Evolutionary conservation across 176 grass and related monocot species (phyloP), one percentile per base, ranked within the genome.

Genomic region (Secale cereale): DNA sequence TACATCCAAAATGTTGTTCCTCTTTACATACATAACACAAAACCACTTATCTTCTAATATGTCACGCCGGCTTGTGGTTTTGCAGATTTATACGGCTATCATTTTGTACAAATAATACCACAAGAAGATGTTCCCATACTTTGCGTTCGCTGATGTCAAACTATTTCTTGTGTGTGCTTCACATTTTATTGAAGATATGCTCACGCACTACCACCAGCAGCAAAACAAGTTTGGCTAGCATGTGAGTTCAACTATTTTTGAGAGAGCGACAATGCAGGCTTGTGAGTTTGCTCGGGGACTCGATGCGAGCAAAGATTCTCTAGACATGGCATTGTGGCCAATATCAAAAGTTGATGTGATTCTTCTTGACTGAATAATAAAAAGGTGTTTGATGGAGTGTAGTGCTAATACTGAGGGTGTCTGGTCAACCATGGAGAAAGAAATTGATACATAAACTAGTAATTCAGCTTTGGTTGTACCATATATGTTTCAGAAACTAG

Each of bases 11-110:
- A 22, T 17, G 10, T 8, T 37, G 6, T 36, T 23, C 10, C 46
- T 79, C 16, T 37, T 3, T 22, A 17, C 66, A 69, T 70, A 70
- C 32, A 37, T 73, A 27, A 61, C 12, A 45, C 5, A 67, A 25
- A 27, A 13, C 59, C 8, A 32, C 31, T 37, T 9, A 19, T 29
- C 65, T 68, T 29, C 66, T 36, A 69, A 36, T n/a, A n/a, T n/a
- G n/a, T n/a, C 70, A 22, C 23, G n/a, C 48, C 26, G 12, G 7
- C 8, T 8, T 86, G 16, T 61, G 3, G 45, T n/a, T 80, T 71
- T 72, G 73, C 88, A 97, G 95, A 66, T 97, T 73, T 92, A 93
- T 50, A 72, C 89, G 31, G 20, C 88, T n/a, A n/a, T n/a, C n/a
- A n/a, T n/a, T n/a, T n/a, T n/a, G n/a, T n/a, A n/a, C n/a, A n/a